Base-by-base conservation (phyloP, 805 yeast genomes). In the Sugiyamaella mastotermitis region DNA sequence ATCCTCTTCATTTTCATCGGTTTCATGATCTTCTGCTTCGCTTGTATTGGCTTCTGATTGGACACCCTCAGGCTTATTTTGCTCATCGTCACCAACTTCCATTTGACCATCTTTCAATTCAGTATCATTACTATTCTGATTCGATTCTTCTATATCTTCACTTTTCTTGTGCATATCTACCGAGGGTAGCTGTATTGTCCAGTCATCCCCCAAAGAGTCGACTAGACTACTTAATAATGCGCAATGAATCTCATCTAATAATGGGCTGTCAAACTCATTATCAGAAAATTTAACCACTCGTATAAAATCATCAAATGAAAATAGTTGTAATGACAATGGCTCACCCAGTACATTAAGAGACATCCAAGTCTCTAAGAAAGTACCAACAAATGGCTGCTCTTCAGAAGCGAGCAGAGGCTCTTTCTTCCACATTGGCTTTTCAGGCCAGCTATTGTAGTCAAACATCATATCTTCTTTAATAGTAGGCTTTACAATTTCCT, bases 261-360 rank as follows among this genome's bases (percentile, higher is more conserved):
- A 54, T 8, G 61, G 66, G 48, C 83, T 75, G 26, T 74, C 58
- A 2, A 69, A 66, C 3, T 60, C 58, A 2, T 61, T 58, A 25
- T 66, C 64, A 20, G 64, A 62, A 72, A 78, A 65, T 26, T 64
- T 62, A 61, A 80, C 55, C 8, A 76, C 78, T 38, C 74, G 73
- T 5, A 80, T 54, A 51, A 74, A 83, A 48, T 81, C 94, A 60
- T 85, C 95, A 61, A 82, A 83, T 0, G 90, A 79, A 50, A 83
- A 79, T 0, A 81, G 72, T 50, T 80, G 86, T n/a, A 86, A 60
- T 4, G 70, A 54, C 22, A 85, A 61, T 1, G 85, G 76, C 24
- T 69, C 69, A 48, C 77, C 74, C 56, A 78, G 85, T 35, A 83
- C 69, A 55, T 83, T 83, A 20, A 84, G 57, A 51, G 85, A 86